A percentile compares a stretch with the other conserved stretches of the same genome.
These are phyloP conservation scores for Gamarada debralockiae DNA, from an alignment of 495 filamentous ascomycete species.

Conservation along the genomic window DNA sequence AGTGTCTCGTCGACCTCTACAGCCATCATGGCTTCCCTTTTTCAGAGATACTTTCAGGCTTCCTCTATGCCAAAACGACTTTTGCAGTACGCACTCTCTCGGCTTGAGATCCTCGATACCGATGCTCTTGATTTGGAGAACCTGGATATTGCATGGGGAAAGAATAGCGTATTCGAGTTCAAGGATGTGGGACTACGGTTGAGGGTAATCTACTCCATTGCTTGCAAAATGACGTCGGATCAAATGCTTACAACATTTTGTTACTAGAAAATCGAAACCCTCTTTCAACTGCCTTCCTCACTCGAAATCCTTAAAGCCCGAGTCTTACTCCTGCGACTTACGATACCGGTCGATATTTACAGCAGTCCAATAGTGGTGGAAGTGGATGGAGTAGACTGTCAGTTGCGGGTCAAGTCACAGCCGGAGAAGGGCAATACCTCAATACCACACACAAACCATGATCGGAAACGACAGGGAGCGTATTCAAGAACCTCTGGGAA, in stretches of 20 bases:
- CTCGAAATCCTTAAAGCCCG: constrained; percentile 67
- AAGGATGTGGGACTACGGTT: constrained; percentile 73
- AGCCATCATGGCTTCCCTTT: constrained; percentile 48
- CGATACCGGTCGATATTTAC: constrained; percentile 77
- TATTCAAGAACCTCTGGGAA: background rate
- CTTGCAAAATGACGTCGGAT: background rate
- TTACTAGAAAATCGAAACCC: constrained; percentile 64
- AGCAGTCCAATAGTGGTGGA: constrained; percentile 74
- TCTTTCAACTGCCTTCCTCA: constrained; percentile 66
- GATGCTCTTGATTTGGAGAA: constrained; percentile 76
- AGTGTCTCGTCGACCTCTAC: background rate
- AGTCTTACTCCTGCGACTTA: constrained; percentile 66
- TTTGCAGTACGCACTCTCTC: constrained; percentile 74
- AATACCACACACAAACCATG: constrained; percentile 26
- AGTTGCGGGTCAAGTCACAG: constrained; percentile 37
- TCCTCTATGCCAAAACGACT: constrained; percentile 79
- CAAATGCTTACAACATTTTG: constrained; percentile 5
- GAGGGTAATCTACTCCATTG: constrained; percentile 47
- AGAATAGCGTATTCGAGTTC: constrained; percentile 73
- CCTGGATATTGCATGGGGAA: constrained; percentile 72
- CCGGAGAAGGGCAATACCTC: constrained; percentile 16
- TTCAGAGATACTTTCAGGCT: constrained; percentile 67
- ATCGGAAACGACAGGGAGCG: constrained; percentile 15
- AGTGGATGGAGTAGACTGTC: constrained; percentile 70
- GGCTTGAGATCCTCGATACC: constrained; percentile 76